Base-by-base conservation (phyloP, 805 yeast species). In the Metschnikowia anglica region DNA sequence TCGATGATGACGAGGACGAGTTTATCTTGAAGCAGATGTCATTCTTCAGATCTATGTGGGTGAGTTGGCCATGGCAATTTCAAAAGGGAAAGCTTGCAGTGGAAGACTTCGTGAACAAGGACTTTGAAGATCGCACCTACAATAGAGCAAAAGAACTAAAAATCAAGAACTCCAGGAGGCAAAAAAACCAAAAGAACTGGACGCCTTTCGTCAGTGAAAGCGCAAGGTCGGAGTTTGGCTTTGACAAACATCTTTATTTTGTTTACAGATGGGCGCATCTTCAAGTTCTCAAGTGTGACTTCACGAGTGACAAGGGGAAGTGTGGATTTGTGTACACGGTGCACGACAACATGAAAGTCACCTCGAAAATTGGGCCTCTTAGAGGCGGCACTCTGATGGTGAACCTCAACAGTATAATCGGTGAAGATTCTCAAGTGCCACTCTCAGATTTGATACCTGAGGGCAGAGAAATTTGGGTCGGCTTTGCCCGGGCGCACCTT, bases 401-500 rank as follows among this genome's bases (percentile, higher is more conserved):
- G 24, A 45, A 37, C 23, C n/a, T 49, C 12, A 51, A 51, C 20
- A 31, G 19, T 18, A 8, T 28, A 34, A 3, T 32, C 37, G 20
- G 31, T 11, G 25, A 25, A 12, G 9, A 29, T 17, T 20, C 23
- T 15, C 10, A 24, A 8, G 3, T 17, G 6, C 6, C 27, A 19
- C 26, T 34, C 36, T 7, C 31, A 18, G 9, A 36, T 23, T n/a
- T 34, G 17, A 48, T 63, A 15, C 49, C 63, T 1, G 43, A 47
- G 19, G 59, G 58, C 17, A 52, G 72, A 30, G 74, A 73, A 46
- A 58, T 75, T 39, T 75, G 76, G 73, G 57, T 73, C 21, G 77
- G 76, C 0, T 71, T 74, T 54, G 73, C 73, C 2, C 63, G 76
- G 46, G 68, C 76, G 4, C 75, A 70, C 47, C 45, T 73, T 15